A percentile compares a stretch with the other conserved stretches of the same genome.
Conservation (phyloP, 2,329 filamentous ascomycete species). For the Beauveria bassiana region DNA sequence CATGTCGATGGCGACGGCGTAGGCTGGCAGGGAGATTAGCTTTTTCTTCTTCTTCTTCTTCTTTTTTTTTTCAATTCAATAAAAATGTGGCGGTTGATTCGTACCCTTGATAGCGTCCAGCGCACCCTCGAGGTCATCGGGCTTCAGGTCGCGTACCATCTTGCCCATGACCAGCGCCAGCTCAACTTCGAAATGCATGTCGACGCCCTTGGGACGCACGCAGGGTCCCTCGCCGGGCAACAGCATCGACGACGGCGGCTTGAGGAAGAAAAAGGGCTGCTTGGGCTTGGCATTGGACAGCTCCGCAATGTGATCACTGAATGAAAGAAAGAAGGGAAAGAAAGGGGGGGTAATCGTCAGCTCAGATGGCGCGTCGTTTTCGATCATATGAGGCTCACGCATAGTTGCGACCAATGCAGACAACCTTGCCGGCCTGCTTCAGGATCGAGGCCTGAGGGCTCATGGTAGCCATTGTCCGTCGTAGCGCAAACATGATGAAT, state of each 20-base stretch:
- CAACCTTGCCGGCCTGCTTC: slow-evolving; percentile 61
- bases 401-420: slow-evolving; percentile 95
- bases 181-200: slow-evolving; percentile 92
- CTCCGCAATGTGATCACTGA: slow-evolving; percentile 86
- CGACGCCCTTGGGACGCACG: slow-evolving; percentile 72
- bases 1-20: slow-evolving; percentile 92
- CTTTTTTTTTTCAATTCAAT: too few species aligned
- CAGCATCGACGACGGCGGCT: slow-evolving; percentile 82
- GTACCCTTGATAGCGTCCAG: slow-evolving; percentile 74
- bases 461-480: slow-evolving; percentile 30
- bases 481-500: slow-evolving; percentile 27
- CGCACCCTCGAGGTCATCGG: slow-evolving; percentile 66
- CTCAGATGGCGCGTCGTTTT: slow-evolving; percentile 13
- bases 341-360: slow-evolving; percentile 14
- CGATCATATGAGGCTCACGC: slow-evolving; percentile 53
- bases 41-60: background rate
- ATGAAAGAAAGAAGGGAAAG: background rate
- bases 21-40: slow-evolving; percentile 45
- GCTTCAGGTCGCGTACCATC: slow-evolving; percentile 65
- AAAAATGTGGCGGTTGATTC: slow-evolving; percentile 14
- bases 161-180: slow-evolving; percentile 84
- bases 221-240: slow-evolving; percentile 71
- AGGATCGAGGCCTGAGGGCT: slow-evolving; percentile 38
- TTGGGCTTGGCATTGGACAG: slow-evolving; percentile 81
- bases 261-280: slow-evolving; percentile 98